phyloP scores from a whole-genome alignment of 1,139 yeast species.

The Hansenula lynferdii region DNA sequence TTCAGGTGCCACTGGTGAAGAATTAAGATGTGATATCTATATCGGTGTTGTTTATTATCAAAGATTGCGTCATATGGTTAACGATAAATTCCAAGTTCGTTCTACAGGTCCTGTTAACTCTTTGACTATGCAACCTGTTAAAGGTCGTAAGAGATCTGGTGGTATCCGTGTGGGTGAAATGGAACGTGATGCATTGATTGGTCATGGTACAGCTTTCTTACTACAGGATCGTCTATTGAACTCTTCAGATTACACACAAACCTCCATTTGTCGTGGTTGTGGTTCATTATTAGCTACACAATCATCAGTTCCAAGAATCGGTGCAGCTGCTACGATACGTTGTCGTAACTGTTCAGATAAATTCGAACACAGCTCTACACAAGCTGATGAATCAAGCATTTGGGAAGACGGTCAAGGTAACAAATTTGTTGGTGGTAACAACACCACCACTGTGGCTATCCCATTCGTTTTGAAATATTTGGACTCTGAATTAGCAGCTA shows the following conservation, averaged over 20 bases:
- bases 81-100: constrained; percentile 98
- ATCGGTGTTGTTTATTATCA: constrained; percentile 97
- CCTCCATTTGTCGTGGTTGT: constrained; percentile 86
- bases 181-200: constrained; percentile 99
- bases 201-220: constrained; percentile 97
- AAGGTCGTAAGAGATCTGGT: constrained; percentile 98
- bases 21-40: constrained; percentile 90
- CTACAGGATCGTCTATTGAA: constrained; percentile 93
- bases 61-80: constrained; percentile 98
- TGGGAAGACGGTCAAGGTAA: constrained; percentile 99
- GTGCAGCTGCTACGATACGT: constrained; percentile 69
- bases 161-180: constrained; percentile 99
- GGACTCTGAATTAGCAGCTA: constrained; percentile 94
- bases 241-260: constrained; percentile 93
- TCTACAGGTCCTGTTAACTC: constrained; percentile 98
- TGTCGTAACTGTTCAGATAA: constrained; percentile 89
- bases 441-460: constrained; percentile 91
- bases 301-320: constrained; percentile 86
- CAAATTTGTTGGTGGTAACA: constrained; percentile 85
- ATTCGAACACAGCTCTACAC: constrained; percentile 42
- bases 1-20: constrained; percentile 98
- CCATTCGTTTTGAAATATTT: constrained; percentile 95
- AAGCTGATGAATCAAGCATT: constrained; percentile 66
- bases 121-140: constrained; percentile 98
- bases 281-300: constrained; percentile 91